Percentiles rank a stretch among this genome's conserved stretches.
These are phyloP conservation scores for Sarcodon aspratus DNA, from an alignment of 768 basidiomycete genomes.

Conservation along the genomic window DNA sequence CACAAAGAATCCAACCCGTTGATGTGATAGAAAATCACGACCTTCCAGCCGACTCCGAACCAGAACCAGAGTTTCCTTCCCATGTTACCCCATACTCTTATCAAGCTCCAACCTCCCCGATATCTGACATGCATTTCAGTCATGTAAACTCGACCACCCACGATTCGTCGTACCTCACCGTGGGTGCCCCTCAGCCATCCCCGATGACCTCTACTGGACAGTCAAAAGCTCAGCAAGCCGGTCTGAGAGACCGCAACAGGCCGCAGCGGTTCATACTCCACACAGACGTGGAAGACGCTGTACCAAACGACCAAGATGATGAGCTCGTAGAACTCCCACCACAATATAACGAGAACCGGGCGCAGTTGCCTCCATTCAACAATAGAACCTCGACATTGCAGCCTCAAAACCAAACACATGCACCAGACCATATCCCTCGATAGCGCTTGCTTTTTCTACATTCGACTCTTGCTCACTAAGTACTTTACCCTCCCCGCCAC, in stretches of 20 bases:
- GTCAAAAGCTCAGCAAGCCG: constrained; percentile 21
- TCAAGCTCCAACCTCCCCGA: too few relatives aligned
- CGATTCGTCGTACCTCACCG: too few relatives aligned
- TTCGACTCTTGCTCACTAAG: too few relatives aligned
- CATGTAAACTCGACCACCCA: too few relatives aligned
- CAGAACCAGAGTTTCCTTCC: constrained; percentile 4
- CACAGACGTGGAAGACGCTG: constrained; percentile 52
- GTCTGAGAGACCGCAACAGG: constrained; percentile 22
- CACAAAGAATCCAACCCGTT: constrained; percentile 6
- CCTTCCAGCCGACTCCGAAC: constrained; percentile 1
- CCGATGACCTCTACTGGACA: not conserved
- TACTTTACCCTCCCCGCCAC: too few relatives aligned
- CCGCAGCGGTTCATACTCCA: constrained; percentile 49
- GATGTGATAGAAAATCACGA: constrained; percentile 3
- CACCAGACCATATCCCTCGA: too few relatives aligned
- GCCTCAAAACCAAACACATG: too few relatives aligned
- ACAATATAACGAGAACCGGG: constrained; percentile 48
- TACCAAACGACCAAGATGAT: constrained; percentile 30
- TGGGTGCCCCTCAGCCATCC: not conserved
- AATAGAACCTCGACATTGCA: too few relatives aligned
- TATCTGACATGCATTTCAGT: too few relatives aligned
- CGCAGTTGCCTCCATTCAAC: constrained; percentile 7
- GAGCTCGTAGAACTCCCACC: constrained; percentile 69
- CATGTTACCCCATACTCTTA: constrained; percentile 5
- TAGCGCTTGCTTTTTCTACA: too few relatives aligned